Evolutionary conservation across 306 rosid genomes (phyloP).

Genomic region (Quercus dentata): DNA sequence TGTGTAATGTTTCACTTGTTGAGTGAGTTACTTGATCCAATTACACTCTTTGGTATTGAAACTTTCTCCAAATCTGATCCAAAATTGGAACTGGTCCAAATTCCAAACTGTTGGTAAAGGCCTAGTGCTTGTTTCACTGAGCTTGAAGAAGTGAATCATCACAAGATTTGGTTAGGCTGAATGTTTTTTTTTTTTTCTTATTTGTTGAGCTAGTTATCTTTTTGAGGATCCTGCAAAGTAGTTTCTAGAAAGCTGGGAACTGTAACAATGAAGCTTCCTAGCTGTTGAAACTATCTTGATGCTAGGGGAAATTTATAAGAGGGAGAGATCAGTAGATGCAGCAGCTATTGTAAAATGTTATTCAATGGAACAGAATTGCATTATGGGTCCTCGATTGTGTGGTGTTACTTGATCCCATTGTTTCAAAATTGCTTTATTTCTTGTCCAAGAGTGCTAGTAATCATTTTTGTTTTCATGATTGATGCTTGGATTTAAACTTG

Average conservation of each 20-base stretch:
- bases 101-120: not conserved
- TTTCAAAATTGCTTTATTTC: not conserved
- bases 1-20: no score
- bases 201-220: no score
- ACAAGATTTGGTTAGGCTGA: constrained; percentile 24
- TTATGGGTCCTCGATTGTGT: not conserved
- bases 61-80: no score
- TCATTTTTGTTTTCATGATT: no score
- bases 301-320: not conserved
- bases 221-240: no score
- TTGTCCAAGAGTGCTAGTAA: not conserved
- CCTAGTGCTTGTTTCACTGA: not conserved
- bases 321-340: not conserved
- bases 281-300: no score
- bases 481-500: not conserved
- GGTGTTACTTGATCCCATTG: not conserved
- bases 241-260: no score
- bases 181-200: not conserved
- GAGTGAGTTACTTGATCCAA: no score
- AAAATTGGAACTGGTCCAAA: no score
- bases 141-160: constrained; percentile 38
- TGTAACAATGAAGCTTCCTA: no score
- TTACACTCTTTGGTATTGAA: no score
- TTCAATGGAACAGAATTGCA: not conserved
- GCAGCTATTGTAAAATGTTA: not conserved